These are phyloP conservation scores for Talaromyces sp. DNA, from an alignment of 2,329 filamentous ascomycete genomes.

Conservation along the genomic window DNA sequence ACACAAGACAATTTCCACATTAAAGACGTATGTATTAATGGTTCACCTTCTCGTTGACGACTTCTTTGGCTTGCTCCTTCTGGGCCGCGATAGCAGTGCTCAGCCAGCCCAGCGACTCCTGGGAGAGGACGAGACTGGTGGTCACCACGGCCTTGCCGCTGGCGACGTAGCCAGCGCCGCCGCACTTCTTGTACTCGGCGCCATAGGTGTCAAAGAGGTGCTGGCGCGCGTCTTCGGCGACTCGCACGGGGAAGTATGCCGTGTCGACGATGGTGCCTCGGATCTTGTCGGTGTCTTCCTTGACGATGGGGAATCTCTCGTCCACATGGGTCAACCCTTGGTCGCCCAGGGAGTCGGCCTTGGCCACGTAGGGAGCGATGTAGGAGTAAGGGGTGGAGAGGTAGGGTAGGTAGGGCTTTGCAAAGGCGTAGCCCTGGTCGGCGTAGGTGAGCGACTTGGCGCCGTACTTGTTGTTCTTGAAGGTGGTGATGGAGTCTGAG, in stretches of 20 bases:
- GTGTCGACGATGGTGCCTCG: constrained; percentile 60
- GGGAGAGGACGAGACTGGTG: constrained; percentile 63
- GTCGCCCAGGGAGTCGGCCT: constrained; percentile 73
- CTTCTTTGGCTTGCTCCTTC: constrained; percentile 58
- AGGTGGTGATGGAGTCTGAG: constrained; percentile 69
- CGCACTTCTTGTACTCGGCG: constrained; percentile 44
- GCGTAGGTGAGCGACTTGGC: constrained; percentile 75
- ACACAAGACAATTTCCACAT: too few species aligned
- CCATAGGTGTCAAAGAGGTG: constrained; percentile 41
- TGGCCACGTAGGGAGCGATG: constrained; percentile 77
- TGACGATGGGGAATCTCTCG: constrained; percentile 65
- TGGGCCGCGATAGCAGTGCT: constrained; percentile 56
- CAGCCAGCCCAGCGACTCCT: constrained; percentile 60
- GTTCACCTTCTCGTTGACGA: constrained; percentile 46
- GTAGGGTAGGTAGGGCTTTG: constrained; percentile 73
- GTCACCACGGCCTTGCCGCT: constrained; percentile 66
- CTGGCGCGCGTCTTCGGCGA: constrained; percentile 54
- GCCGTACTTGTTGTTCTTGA: constrained; percentile 78
- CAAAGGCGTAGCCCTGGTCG: constrained; percentile 71
- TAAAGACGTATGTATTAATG: constrained; percentile 13
- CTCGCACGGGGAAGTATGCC: constrained; percentile 59
- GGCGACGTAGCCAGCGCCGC: constrained; percentile 58
- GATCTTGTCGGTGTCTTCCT: constrained; percentile 69
- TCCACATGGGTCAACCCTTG: constrained; percentile 67
- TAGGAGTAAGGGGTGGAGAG: constrained; percentile 75